These are phyloP conservation scores for Polytrichum formosum DNA, from an alignment of 225 moss, liverwort and hornwort genomes.

Conservation along the genomic window DNA sequence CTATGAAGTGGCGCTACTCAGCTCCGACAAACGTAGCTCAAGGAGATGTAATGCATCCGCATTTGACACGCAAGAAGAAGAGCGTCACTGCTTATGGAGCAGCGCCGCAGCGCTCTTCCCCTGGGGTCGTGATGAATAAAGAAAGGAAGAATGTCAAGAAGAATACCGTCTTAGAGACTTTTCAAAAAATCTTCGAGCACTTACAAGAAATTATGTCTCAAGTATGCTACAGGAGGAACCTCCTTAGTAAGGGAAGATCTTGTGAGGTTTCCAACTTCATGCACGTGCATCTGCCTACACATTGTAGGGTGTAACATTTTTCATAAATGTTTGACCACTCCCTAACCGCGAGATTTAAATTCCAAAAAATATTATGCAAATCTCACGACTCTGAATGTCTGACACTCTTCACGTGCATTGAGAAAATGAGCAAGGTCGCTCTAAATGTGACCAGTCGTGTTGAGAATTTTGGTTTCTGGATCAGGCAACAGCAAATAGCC, in stretches of 20 bases:
- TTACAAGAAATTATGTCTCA: constrained; percentile 8
- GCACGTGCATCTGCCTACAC: too few species aligned
- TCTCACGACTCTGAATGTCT: too few species aligned
- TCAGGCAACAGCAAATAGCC: constrained; percentile 10
- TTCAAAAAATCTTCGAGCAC: constrained; percentile 7
- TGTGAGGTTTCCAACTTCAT: too few species aligned
- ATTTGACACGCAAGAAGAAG: background rate
- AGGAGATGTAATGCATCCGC: constrained; percentile 3
- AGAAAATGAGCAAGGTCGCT: too few species aligned
- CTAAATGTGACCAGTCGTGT: background rate
- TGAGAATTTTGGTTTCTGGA: background rate
- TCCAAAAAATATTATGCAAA: too few species aligned
- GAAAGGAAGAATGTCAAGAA: constrained; percentile 3
- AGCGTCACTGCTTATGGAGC: background rate
- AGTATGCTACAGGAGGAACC: background rate
- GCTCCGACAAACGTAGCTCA: background rate
- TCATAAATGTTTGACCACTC: too few species aligned
- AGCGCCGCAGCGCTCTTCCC: background rate
- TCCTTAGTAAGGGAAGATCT: too few species aligned
- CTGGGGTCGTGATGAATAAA: background rate
- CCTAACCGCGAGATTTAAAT: too few species aligned
- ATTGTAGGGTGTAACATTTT: too few species aligned
- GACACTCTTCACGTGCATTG: too few species aligned
- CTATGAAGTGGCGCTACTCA: constrained; percentile 8
- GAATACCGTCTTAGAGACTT: background rate